A percentile compares a stretch with the other conserved stretches of the same genome.
phyloP scores from a whole-genome alignment of 2,329 filamentous ascomycete genomes.

The Cryoendolithus antarcticus region DNA sequence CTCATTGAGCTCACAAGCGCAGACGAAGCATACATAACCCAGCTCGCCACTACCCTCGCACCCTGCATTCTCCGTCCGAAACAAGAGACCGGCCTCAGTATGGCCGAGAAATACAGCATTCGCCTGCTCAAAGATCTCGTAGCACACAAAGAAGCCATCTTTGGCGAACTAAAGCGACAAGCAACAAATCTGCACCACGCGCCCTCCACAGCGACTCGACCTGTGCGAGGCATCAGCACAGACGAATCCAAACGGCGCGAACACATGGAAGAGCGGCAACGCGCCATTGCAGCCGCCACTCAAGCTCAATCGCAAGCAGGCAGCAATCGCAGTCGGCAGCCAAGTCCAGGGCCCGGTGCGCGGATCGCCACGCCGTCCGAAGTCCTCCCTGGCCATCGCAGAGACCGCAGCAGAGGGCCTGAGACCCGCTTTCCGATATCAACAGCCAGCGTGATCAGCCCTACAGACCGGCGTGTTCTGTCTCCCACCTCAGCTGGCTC shows the following conservation, averaged over 20 bases:
- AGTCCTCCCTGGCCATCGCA: conserved; percentile 43
- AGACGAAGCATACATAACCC: conserved; percentile 69
- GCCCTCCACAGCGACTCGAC: conserved; percentile 47
- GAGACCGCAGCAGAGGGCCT: conserved; percentile 60
- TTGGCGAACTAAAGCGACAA: conserved; percentile 88
- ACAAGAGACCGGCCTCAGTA: conserved; percentile 75
- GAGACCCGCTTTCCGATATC: conserved; percentile 69
- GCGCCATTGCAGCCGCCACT: conserved; percentile 52
- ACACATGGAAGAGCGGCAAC: conserved; percentile 85
- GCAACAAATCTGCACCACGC: conserved; percentile 53
- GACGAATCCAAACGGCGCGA: conserved; percentile 92
- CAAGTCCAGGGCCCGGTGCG: conserved; percentile 35
- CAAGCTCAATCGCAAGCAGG: conserved; percentile 12
- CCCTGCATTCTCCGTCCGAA: conserved; percentile 82
- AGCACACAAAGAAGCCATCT: conserved; percentile 86
- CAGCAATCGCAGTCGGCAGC: conserved; percentile 26
- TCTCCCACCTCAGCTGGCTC: conserved; percentile 18
- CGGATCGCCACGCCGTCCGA: conserved; percentile 13
- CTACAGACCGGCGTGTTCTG: conserved; percentile 28
- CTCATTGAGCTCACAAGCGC: conserved; percentile 94
- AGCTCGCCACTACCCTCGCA: conserved; percentile 62
- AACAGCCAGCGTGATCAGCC: conserved; percentile 35
- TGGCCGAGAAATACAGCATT: conserved; percentile 90
- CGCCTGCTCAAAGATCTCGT: conserved; percentile 86
- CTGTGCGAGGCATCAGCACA: conserved; percentile 71